phyloP scores from a whole-genome alignment of 139 green algal species.

The Chlamydomonas asymmetrica region DNA sequence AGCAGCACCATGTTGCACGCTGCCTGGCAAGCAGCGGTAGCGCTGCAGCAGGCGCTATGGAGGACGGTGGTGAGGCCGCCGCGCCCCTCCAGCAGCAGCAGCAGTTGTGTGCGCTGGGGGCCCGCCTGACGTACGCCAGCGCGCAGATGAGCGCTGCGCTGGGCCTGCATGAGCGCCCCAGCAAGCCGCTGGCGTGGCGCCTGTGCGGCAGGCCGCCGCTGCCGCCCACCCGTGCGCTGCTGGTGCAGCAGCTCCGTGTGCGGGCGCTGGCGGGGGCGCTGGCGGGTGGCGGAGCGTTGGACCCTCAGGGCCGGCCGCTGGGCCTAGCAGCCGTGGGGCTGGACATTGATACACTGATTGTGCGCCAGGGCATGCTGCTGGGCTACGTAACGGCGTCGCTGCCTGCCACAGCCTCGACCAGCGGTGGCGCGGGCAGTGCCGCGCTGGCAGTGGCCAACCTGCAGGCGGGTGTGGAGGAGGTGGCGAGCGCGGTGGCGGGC shows the following conservation, averaged over 20 bases:
- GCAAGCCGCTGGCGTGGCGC: conserved; percentile 81
- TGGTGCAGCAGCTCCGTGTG: conserved; percentile 27
- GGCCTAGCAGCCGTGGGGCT: conserved; percentile 35
- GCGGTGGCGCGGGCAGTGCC: neutral
- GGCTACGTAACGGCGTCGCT: neutral
- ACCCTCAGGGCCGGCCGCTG: conserved; percentile 24
- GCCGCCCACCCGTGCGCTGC: conserved; percentile 40
- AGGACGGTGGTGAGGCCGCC: no score
- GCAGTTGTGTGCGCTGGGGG: conserved; percentile 2
- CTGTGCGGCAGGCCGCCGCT: conserved; percentile 70
- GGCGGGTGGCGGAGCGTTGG: conserved; percentile 4
- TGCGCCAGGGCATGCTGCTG: neutral
- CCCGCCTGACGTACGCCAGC: conserved; percentile 19
- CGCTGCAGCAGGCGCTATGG: neutral
- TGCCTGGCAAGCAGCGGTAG: neutral
- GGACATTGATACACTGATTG: conserved; percentile 32
- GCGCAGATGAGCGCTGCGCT: conserved; percentile 34
- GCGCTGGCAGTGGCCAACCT: conserved; percentile 3
- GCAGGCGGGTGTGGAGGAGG: conserved; percentile 10
- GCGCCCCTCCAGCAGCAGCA: neutral
- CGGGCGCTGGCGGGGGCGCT: conserved; percentile 26
- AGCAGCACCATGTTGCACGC: neutral
- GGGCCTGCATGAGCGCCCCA: conserved; percentile 28
- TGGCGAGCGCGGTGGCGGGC: neutral
- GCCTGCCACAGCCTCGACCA: neutral